Percentiles rank a stretch among this genome's conserved stretches.
Conservation (phyloP, 2,329 filamentous ascomycete genomes). For the Colletotrichum higginsianum region DNA sequence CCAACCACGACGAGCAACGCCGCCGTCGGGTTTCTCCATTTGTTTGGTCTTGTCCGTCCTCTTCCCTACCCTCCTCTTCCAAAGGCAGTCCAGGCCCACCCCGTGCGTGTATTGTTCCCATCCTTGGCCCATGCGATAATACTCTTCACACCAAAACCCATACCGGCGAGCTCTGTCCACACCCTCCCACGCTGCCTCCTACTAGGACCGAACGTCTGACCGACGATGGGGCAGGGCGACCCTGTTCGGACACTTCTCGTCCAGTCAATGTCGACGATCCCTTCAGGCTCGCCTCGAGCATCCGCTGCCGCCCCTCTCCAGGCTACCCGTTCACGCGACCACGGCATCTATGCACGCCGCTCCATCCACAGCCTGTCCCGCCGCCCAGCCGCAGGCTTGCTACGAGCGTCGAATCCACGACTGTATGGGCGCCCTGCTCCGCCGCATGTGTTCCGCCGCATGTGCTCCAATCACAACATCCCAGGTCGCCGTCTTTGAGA, state of each 20-base stretch:
- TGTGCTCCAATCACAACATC: slow-evolving; percentile 32
- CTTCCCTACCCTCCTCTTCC: too few relatives aligned
- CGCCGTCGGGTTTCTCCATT: slow-evolving; percentile 19
- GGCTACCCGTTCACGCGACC: slow-evolving; percentile 34
- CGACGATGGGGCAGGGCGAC: slow-evolving; percentile 36
- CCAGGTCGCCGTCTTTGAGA: slow-evolving; percentile 17
- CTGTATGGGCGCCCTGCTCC: slow-evolving; percentile 10
- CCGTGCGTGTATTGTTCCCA: not conserved
- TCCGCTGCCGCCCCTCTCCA: not conserved
- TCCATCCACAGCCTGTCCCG: slow-evolving; percentile 21
- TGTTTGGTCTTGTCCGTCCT: not conserved
- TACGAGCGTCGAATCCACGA: slow-evolving; percentile 12
- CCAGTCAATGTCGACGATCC: slow-evolving; percentile 37
- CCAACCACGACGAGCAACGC: slow-evolving; percentile 25
- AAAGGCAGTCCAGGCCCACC: too few relatives aligned
- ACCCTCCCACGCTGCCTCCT: slow-evolving; percentile 12
- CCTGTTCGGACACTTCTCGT: slow-evolving; percentile 20
- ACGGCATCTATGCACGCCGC: slow-evolving; percentile 32
- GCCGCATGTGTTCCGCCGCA: slow-evolving; percentile 16
- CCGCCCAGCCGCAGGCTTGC: slow-evolving; percentile 30
- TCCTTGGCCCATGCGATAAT: slow-evolving; percentile 25
- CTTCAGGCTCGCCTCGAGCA: slow-evolving; percentile 22
- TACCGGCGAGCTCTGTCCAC: slow-evolving; percentile 23
- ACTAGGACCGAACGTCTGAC: slow-evolving; percentile 32
- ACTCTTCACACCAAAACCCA: not conserved